phyloP scores from a whole-genome alignment of 2,329 filamentous ascomycete species.

The Penicillium sp. region DNA sequence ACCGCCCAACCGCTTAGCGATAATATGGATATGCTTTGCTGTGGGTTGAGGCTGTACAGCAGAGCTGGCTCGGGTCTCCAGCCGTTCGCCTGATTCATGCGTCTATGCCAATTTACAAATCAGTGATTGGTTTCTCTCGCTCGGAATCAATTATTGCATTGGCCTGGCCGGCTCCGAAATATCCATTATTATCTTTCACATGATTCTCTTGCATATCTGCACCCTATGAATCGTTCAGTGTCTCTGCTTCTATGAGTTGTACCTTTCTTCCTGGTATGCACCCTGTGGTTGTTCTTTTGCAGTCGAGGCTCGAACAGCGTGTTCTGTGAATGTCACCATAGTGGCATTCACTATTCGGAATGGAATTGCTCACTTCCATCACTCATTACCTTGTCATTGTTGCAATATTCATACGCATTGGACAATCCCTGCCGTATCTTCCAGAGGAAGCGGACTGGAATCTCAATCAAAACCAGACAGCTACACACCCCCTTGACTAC shows the following conservation, averaged over 20 bases:
- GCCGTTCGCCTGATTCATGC: background rate
- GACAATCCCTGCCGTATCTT: slow-evolving; percentile 8
- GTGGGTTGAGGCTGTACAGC: slow-evolving; percentile 9
- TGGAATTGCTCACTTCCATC: slow-evolving; percentile 2
- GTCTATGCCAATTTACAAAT: background rate
- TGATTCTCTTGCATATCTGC: background rate
- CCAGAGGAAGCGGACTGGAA: slow-evolving; percentile 39
- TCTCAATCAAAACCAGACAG: slow-evolving; percentile 58
- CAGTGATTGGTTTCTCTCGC: background rate
- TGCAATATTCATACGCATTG: slow-evolving; percentile 4
- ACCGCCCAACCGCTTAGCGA: background rate
- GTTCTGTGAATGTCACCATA: slow-evolving; percentile 7
- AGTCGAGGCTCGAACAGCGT: slow-evolving; percentile 6
- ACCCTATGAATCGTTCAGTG: background rate
- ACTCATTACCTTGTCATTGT: slow-evolving; percentile 5
- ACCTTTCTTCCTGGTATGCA: background rate
- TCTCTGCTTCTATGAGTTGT: background rate
- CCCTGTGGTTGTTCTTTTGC: background rate
- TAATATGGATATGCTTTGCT: background rate
- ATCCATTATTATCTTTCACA: slow-evolving; percentile 9
- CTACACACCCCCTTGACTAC: slow-evolving; percentile 57
- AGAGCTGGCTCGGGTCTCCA: slow-evolving; percentile 6
- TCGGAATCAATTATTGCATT: background rate
- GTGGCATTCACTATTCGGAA: slow-evolving; percentile 7
- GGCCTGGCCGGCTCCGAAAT: background rate